A percentile compares a stretch with the other conserved stretches of the same genome.
Conservation (phyloP, 2,329 filamentous ascomycete species). For the Stachybotrys echinatus region DNA sequence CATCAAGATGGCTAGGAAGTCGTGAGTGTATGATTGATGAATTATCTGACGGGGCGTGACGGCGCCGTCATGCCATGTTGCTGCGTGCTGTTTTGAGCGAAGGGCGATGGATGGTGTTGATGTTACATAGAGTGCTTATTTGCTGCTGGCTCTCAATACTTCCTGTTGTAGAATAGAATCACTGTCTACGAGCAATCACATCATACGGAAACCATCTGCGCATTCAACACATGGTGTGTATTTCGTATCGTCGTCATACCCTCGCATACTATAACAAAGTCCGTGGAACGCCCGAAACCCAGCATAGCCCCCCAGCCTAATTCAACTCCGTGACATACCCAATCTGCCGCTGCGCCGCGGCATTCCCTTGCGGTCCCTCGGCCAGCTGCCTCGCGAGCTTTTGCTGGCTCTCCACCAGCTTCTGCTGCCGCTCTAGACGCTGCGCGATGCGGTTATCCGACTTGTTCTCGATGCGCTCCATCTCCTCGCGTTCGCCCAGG, state of each 20-base stretch:
- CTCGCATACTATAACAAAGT: too few relatives aligned
- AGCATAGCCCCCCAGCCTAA: slow-evolving; percentile 19
- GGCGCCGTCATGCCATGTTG: background rate
- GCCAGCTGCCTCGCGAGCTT: slow-evolving; percentile 38
- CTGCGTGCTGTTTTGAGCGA: background rate
- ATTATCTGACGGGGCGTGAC: background rate
- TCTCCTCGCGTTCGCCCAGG: slow-evolving; percentile 44
- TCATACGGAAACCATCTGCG: too few relatives aligned
- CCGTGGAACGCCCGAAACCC: too few relatives aligned
- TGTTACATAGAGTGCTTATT: background rate
- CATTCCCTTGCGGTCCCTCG: slow-evolving; percentile 20
- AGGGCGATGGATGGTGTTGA: background rate
- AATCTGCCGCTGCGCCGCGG: slow-evolving; percentile 37
- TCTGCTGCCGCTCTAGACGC: slow-evolving; percentile 45
- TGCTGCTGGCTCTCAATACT: background rate
- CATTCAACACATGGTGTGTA: too few relatives aligned
- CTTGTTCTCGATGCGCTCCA: slow-evolving; percentile 41
- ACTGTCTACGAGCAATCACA: background rate
- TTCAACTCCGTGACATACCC: slow-evolving; percentile 52
- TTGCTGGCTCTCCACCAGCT: slow-evolving; percentile 43
- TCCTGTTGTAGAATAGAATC: background rate
- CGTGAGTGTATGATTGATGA: background rate
- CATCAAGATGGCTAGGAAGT: slow-evolving; percentile 34
- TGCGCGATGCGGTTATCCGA: slow-evolving; percentile 39
- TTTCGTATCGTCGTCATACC: too few relatives aligned